phyloP scores from a whole-genome alignment of 2,329 filamentous ascomycete species.

The Fusarium citri region DNA sequence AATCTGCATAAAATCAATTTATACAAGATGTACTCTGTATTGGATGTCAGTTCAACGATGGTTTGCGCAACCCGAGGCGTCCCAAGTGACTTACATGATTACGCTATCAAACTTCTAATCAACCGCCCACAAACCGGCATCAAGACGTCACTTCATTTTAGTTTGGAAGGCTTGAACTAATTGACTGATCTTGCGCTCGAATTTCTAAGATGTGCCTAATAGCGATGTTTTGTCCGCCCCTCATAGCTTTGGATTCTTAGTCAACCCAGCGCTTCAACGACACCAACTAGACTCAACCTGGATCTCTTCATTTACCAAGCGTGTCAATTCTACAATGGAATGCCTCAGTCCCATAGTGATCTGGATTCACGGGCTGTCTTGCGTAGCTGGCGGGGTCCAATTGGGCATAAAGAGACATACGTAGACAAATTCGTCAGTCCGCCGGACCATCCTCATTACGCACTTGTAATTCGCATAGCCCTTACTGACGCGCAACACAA shows the following conservation, averaged over 20 bases:
- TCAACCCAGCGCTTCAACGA: neutral
- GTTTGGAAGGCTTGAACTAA: neutral
- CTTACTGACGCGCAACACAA: neutral
- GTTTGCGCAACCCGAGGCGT: too few relatives aligned
- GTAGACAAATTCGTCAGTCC: neutral
- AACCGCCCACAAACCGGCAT: neutral
- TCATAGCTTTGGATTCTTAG: too few relatives aligned
- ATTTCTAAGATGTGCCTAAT: neutral
- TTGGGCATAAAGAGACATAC: neutral
- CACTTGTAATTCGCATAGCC: neutral
- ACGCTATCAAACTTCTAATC: neutral
- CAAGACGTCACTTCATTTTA: neutral
- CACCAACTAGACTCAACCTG: neutral
- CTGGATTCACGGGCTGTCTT: fast-evolving
- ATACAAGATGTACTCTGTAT: too few relatives aligned
- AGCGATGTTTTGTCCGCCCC: neutral
- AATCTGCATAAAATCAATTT: too few relatives aligned
- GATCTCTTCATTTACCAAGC: neutral
- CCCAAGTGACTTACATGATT: neutral
- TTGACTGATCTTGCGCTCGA: neutral
- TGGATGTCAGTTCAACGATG: too few relatives aligned
- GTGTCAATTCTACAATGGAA: neutral
- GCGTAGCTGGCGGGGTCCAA: fast-evolving
- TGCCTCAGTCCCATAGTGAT: fast-evolving
- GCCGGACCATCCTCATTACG: neutral